phyloP scores from a whole-genome alignment of 495 filamentous ascomycete genomes.

The Parathielavia hyrcaniae region DNA sequence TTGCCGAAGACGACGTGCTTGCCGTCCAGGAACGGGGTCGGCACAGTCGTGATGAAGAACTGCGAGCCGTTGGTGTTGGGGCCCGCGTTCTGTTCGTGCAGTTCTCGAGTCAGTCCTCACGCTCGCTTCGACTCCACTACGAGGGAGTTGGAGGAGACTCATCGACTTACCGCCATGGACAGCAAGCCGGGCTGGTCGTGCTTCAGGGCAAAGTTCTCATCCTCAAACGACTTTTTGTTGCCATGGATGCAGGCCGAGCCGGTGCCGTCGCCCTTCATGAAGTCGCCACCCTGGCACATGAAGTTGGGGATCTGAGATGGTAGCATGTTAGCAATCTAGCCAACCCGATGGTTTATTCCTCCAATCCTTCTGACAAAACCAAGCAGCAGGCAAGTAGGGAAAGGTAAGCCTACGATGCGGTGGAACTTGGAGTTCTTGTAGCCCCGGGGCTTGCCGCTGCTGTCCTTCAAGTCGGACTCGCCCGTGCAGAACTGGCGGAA shows the following conservation, averaged over 20 bases:
- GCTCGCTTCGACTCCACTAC: not conserved
- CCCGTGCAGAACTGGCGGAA: slow-evolving; percentile 97
- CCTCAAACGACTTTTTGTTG: slow-evolving; percentile 64
- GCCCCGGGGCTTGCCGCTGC: slow-evolving; percentile 73
- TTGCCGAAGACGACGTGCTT: slow-evolving; percentile 96
- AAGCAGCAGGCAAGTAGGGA: not conserved
- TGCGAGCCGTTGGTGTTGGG: slow-evolving; percentile 92
- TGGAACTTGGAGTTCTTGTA: slow-evolving; percentile 96
- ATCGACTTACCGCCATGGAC: slow-evolving; percentile 77
- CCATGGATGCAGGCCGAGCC: slow-evolving; percentile 86
- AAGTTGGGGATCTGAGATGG: slow-evolving; percentile 77
- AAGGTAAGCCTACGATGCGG: slow-evolving; percentile 66
- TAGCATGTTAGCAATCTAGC: not conserved
- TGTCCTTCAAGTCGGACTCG: slow-evolving; percentile 63
- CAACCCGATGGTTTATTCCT: not conserved
- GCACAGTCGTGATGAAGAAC: slow-evolving; percentile 90
- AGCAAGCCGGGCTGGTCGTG: slow-evolving; percentile 76
- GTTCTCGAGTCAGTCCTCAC: not conserved
- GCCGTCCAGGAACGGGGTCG: slow-evolving; percentile 81
- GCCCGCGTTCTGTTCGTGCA: slow-evolving; percentile 65
- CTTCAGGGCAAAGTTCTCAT: slow-evolving; percentile 80
- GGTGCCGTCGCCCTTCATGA: slow-evolving; percentile 88
- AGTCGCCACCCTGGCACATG: slow-evolving; percentile 95
- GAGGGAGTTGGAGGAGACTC: not conserved
- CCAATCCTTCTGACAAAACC: not conserved